These are phyloP conservation scores for Amanita inopinata DNA, from an alignment of 768 basidiomycete species.

Conservation along the genomic window DNA sequence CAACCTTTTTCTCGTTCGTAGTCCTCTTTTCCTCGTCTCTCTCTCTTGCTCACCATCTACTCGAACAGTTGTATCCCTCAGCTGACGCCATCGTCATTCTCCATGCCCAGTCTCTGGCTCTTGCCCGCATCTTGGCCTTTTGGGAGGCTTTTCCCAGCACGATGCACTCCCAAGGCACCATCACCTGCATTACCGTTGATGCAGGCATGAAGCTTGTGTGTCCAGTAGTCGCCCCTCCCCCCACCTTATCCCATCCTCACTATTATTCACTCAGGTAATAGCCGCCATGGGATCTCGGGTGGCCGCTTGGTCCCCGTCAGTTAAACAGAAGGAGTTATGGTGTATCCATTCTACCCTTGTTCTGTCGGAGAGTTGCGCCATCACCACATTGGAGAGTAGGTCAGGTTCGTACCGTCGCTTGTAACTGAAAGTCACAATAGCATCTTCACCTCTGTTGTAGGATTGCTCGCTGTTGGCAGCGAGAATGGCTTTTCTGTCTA, in stretches of 20 bases:
- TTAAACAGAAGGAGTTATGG: constrained; percentile 54
- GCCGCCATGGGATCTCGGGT: constrained; percentile 60
- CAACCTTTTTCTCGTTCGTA: constrained; percentile 51
- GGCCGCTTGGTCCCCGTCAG: constrained; percentile 74
- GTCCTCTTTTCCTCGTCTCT: background rate
- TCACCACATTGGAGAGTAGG: constrained; percentile 63
- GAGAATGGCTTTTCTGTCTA: constrained; percentile 56
- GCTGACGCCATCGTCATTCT: constrained; percentile 62
- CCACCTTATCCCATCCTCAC: constrained; percentile 12
- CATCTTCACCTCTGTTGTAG: constrained; percentile 32
- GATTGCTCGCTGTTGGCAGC: constrained; percentile 66
- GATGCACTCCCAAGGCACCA: constrained; percentile 28
- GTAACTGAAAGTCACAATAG: constrained; percentile 5
- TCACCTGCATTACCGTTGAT: constrained; percentile 64
- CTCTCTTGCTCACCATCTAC: constrained; percentile 7
- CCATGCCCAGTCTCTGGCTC: constrained; percentile 54
- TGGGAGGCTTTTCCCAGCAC: constrained; percentile 73
- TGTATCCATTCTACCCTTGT: constrained; percentile 72
- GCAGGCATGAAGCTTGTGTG: constrained; percentile 74
- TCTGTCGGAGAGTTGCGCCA: constrained; percentile 42
- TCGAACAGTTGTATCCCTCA: constrained; percentile 57
- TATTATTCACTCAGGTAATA: constrained; percentile 43
- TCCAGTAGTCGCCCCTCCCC: constrained; percentile 12
- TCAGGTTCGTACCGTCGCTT: constrained; percentile 52
- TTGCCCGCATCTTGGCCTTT: constrained; percentile 66